Conservation (phyloP, 768 basidiomycete genomes). For the Termitomyces sp. region DNA sequence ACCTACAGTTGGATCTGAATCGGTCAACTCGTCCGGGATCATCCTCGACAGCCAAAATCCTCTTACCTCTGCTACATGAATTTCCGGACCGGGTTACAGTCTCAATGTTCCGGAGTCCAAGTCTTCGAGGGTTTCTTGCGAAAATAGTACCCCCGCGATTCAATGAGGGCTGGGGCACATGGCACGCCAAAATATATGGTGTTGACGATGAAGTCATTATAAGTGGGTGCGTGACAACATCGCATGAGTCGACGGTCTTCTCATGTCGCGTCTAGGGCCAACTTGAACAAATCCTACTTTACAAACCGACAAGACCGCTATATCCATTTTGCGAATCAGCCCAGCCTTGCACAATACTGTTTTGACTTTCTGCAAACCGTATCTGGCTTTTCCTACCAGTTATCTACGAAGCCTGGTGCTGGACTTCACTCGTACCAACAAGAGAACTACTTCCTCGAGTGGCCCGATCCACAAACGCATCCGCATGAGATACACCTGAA, state of each 20-base stretch:
- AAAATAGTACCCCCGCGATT: conserved; percentile 83
- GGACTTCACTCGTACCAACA: conserved; percentile 25
- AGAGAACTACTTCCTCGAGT: conserved; percentile 50
- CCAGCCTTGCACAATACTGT: conserved; percentile 75
- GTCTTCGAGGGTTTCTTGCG: conserved; percentile 67
- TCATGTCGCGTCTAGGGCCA: conserved; percentile 55
- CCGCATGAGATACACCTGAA: conserved; percentile 66
- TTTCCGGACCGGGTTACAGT: conserved; percentile 73
- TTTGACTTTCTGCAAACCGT: conserved; percentile 67
- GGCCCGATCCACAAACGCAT: conserved; percentile 61
- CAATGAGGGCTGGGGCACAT: conserved; percentile 98
- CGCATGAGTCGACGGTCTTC: not conserved
- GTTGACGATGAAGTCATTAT: conserved; percentile 90
- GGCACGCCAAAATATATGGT: conserved; percentile 97
- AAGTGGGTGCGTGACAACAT: conserved; percentile 62
- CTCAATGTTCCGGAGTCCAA: conserved; percentile 85
- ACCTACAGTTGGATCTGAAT: conserved; percentile 77
- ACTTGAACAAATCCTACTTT: conserved; percentile 90
- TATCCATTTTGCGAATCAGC: conserved; percentile 61
- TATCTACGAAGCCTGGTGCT: conserved; percentile 22
- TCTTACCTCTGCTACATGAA: conserved; percentile 68
- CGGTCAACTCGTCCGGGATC: conserved; percentile 72
- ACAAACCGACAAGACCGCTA: conserved; percentile 95
- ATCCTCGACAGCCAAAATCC: conserved; percentile 57
- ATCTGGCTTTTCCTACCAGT: conserved; percentile 65